Evolutionary conservation across 192 early-diverging fungal species (phyloP).

Genomic region (Backusella luteola): DNA sequence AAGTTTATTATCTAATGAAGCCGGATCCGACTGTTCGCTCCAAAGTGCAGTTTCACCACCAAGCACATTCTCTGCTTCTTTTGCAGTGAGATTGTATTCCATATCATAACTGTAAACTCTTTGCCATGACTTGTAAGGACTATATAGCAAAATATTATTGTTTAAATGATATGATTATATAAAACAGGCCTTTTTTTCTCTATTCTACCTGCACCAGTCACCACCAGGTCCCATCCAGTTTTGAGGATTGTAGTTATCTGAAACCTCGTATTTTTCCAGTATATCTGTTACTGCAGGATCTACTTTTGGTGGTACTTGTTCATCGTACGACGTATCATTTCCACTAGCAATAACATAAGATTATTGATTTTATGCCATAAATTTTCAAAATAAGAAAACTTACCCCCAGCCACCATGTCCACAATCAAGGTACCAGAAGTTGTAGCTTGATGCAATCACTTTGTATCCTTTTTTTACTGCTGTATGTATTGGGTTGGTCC

Average conservation of each 20-base stretch:
- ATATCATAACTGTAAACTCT: slow-evolving; percentile 71
- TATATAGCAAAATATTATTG: slow-evolving; percentile 21
- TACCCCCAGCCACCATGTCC: slow-evolving; percentile 71
- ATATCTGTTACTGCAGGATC: slow-evolving; percentile 29
- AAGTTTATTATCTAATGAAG: slow-evolving; percentile 60
- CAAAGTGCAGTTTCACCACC: slow-evolving; percentile 77
- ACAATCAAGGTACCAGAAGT: slow-evolving; percentile 79
- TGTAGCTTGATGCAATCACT: slow-evolving; percentile 61
- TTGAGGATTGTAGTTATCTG: slow-evolving; percentile 25
- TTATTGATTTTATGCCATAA: not conserved
- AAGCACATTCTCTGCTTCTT: slow-evolving; percentile 56
- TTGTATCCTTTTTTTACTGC: slow-evolving; percentile 60
- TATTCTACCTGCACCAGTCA: slow-evolving; percentile 63
- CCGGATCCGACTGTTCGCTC: slow-evolving; percentile 69
- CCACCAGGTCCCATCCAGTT: slow-evolving; percentile 49
- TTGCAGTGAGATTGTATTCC: slow-evolving; percentile 46
- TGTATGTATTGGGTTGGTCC: slow-evolving; percentile 63
- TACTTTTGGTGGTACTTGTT: slow-evolving; percentile 29
- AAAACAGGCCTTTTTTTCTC: not conserved
- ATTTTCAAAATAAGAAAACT: slow-evolving; percentile 3
- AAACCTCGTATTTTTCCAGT: slow-evolving; percentile 25
- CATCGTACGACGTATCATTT: slow-evolving; percentile 56
- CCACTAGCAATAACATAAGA: slow-evolving; percentile 28
- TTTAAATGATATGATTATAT: not conserved
- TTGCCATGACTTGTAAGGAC: slow-evolving; percentile 76